Evolutionary conservation across 352 stramenopile genomes (phyloP).

Genomic region (Elongisporangium undulatum): DNA sequence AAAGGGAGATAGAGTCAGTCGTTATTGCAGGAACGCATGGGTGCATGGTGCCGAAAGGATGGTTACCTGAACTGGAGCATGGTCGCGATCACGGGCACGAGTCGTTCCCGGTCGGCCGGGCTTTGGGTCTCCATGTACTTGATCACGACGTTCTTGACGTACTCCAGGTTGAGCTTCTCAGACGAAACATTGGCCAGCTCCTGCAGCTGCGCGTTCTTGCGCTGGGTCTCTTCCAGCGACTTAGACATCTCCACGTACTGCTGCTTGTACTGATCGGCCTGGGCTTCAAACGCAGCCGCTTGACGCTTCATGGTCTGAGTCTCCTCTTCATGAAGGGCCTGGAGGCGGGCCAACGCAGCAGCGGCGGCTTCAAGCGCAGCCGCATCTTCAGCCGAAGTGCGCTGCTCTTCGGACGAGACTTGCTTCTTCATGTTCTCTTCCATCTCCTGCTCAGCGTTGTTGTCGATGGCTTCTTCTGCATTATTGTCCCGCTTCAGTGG

Average conservation of each 20-base stretch:
- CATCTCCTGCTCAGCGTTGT: not conserved
- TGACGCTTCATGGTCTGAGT: conserved; percentile 36
- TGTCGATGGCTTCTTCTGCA: not conserved
- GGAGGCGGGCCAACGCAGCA: conserved; percentile 3
- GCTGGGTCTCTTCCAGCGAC: conserved; percentile 42
- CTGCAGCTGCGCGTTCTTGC: conserved; percentile 53
- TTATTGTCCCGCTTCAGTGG: not conserved
- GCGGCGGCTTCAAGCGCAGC: not conserved
- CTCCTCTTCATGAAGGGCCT: conserved; percentile 28
- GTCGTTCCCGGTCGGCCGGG: conserved; percentile 57
- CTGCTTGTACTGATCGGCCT: conserved; percentile 27
- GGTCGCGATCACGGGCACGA: conserved; percentile 76
- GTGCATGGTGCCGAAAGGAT: not conserved
- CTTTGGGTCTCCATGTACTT: conserved; percentile 83
- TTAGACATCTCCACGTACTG: conserved; percentile 49
- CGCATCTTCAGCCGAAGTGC: not conserved
- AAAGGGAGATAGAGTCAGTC: not conserved
- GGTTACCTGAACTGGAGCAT: conserved; percentile 54
- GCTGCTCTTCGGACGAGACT: too few species aligned
- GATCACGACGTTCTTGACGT: conserved; percentile 83
- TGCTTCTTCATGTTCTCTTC: not conserved
- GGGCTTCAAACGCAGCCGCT: conserved; percentile 13
- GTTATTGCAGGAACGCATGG: not conserved
- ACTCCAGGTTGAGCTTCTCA: conserved; percentile 67
- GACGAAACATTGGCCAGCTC: conserved; percentile 34